Base-by-base conservation (phyloP, 352 stramenopile genomes). In the Blastocystis sp. region DNA sequence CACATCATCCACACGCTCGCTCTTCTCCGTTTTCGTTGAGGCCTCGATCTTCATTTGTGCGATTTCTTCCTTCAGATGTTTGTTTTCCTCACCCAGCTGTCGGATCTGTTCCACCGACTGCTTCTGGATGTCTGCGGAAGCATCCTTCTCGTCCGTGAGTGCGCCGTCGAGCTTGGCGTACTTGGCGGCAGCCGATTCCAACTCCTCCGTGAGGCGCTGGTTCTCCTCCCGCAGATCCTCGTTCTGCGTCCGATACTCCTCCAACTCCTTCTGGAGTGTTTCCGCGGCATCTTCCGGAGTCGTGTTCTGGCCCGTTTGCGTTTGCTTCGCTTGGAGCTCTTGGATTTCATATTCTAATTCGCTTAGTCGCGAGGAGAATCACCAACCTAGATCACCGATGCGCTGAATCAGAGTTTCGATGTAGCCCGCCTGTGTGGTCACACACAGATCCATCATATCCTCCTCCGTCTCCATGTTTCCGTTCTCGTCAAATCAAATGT, bases 61-160 rank as follows among this genome's bases (percentile, higher is more conserved):
- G 21, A 61, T 1, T 61, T 57, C 67, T 34, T 59, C 38, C 36
- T 78, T 78, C 44, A 78, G 38, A 61, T 38, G 24, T 24, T 54
- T 24, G 34, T 78, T 78, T 40, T 78, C 67, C 11, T 78, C 67
- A 8, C 44, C 24, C 44, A 78, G 44, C 36, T 14, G 56, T 27
- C 46, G 38, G 21, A 78, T 78, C 32, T 78, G 67, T 34, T 78
- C 38, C 18, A 61, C 18, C 4, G 67, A 78, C 24, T 78, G 67
- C 6, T n/a, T 14, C n/a, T 78, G 67, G 18, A 61, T 61, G 27
- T 40, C 32, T 2, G 21, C 44, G 32, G 21, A 40, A 18, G 14
- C 16, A 42, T n/a, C 34, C n/a, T 56, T 1, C 38, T 78, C 67
- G 7, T 59, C 67, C 21, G 40, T 16, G 11, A 78, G 11, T 59